Evolutionary conservation across 2,329 filamentous ascomycete species (phyloP).

Genomic region (Cadophora luteo-olivacea): DNA sequence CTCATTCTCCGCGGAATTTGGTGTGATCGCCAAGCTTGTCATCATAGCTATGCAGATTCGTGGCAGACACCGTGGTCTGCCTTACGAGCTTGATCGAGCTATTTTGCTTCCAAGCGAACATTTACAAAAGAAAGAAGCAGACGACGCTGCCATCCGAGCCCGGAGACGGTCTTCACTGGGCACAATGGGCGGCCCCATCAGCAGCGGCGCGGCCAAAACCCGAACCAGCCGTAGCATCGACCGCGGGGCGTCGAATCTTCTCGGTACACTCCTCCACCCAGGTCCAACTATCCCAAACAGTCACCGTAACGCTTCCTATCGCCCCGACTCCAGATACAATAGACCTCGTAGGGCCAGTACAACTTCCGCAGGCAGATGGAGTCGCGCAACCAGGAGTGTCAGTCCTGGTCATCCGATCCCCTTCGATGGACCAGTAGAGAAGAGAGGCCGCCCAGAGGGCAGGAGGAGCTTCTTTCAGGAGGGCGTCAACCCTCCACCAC

Average conservation of each 20-base stretch:
- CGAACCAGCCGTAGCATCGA: slow-evolving; percentile 27
- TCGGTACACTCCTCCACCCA: slow-evolving; percentile 42
- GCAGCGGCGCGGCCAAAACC: slow-evolving; percentile 27
- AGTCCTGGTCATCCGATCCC: slow-evolving; percentile 3
- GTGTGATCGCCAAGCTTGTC: slow-evolving; percentile 65
- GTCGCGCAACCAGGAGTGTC: slow-evolving; percentile 12
- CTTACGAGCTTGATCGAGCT: slow-evolving; percentile 73
- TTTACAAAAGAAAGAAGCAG: slow-evolving; percentile 65
- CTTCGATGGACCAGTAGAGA: slow-evolving; percentile 19
- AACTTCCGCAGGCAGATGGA: slow-evolving; percentile 12
- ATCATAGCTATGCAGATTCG: slow-evolving; percentile 74
- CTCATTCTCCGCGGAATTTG: slow-evolving; percentile 84
- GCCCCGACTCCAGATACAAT: neutral
- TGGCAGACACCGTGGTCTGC: slow-evolving; percentile 71
- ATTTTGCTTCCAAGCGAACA: slow-evolving; percentile 71
- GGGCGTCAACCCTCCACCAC: slow-evolving; percentile 34
- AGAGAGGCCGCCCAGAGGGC: slow-evolving; percentile 29
- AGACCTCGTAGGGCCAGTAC: neutral
- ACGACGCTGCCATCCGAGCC: slow-evolving; percentile 45
- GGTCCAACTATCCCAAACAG: slow-evolving; percentile 43
- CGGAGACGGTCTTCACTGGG: slow-evolving; percentile 32
- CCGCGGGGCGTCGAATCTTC: slow-evolving; percentile 34
- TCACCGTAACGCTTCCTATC: slow-evolving; percentile 29
- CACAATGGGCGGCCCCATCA: slow-evolving; percentile 22
- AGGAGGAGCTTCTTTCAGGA: slow-evolving; percentile 37